Evolutionary conservation across 2,329 filamentous ascomycete genomes (phyloP), one percentile per base, ranked within the genome.

Genomic region (Botrytis medusae): DNA sequence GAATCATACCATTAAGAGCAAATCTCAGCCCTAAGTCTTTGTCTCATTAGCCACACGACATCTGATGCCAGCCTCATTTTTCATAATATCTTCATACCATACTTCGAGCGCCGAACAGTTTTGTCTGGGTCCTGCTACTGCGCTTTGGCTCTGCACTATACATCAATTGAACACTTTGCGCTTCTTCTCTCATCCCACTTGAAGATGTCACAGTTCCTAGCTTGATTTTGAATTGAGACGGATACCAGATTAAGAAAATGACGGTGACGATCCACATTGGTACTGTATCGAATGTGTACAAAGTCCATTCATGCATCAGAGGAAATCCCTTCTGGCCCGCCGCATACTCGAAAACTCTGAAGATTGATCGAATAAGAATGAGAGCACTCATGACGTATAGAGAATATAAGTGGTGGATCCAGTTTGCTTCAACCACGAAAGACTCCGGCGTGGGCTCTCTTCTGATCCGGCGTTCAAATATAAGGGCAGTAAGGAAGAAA

Each of bases 401-500:
- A 5, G 81, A 78, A 25, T 78, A 75, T 61, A 87, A 79, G 71
- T 83, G 81, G 68, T 80, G 81, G 74, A 78, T 77, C 83, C 81
- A 79, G 2, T 68, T 68, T 2, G 69, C 67, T 16, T 65, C 60
- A 12, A 73, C 72, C 7, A 25, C 67, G 57, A 64, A 68, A 32
- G 69, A 54, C n/a, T 54, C 25, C 12, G 48, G 25, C n/a, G 78
- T 79, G 18, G 77, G 77, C 7, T 62, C 61, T 51, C 60, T 73
- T 14, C 62, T 42, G 46, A 78, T 46, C 8, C 78, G 69, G 20
- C n/a, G 67, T 16, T 79, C 73, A 67, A 77, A 78, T 20, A 75
- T 46, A 16, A 83, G 75, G 0, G 86, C 83, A 1, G 84, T 84
- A 7, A 84, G 72, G 51, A 87, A 80, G 77, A 91, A 91, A 51